Base-by-base conservation (phyloP, 805 yeast species). In the Saccharomycopsis microspora region DNA sequence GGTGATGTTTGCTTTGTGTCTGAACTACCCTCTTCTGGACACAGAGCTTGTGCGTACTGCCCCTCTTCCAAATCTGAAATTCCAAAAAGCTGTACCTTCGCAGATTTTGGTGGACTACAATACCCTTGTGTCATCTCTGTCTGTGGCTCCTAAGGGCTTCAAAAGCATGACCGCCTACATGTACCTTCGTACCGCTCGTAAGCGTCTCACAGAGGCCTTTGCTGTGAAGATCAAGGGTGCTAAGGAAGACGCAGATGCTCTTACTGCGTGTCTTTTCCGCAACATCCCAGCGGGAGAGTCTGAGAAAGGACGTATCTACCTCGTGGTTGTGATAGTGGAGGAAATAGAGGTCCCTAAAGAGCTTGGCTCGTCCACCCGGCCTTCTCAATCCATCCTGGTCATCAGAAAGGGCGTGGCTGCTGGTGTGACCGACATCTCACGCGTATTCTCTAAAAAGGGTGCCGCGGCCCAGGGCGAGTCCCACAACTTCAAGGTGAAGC, bases 361-460 rank as follows among this genome's bases (percentile, higher is more conserved):
- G 9, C 11, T n/a, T 19, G 7, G 10, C 2, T 52, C 55, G 11
- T 51, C 45, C 5, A 49, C 51, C 35, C 44, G 52, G 4, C 35
- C 47, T 9, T 53, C 51, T 32, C 43, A 45, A 7, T 9, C 41
- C 1, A 48, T 76, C 27, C 61, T 63, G 37, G 60, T 67, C 41
- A 72, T 82, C 43, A 78, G 85, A 58, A 80, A 81, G 58, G 95
- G 95, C 49, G 76, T 87, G 10, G 93, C 90, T 37, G 89, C 88
- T 3, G 96, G 96, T 61, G 93, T 83, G 10, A 75, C 86, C 37
- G 95, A 87, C 64, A 80, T 87, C 43, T 78, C 93, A 4, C 74
- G 95, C 55, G 75, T 85, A 29, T 84, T 87, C 58, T 75, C 86
- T 5, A 70, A 75, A 50, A 74, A 75, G 47, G 86, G 83, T 33